Conservation (phyloP, 2,329 filamentous ascomycete species). For the Exophiala alcalophila region DNA sequence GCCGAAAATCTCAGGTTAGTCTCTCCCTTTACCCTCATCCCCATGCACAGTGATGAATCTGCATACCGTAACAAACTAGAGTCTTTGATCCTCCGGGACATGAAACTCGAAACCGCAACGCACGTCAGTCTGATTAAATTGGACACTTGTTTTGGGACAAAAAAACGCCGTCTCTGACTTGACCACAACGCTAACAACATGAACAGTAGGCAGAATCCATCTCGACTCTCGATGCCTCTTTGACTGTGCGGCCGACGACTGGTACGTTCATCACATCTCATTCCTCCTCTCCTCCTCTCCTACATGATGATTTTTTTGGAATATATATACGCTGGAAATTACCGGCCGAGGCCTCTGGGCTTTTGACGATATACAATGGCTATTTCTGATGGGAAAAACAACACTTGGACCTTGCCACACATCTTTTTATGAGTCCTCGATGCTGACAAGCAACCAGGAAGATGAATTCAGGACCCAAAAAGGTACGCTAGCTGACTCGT, state of each 20-base stretch:
- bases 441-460: too few species aligned
- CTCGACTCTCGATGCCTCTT: not conserved
- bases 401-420: not conserved
- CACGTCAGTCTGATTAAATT: constrained; percentile 94
- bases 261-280: constrained; percentile 1
- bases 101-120: constrained; percentile 74
- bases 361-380: constrained; percentile 81
- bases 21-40: not conserved
- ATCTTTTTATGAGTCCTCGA: too few species aligned
- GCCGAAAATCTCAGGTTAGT: constrained; percentile 7
- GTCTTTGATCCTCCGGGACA: constrained; percentile 84
- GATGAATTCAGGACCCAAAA: too few species aligned
- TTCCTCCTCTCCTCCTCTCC: constrained; percentile 32
- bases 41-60: constrained; percentile 28
- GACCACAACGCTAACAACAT: too few species aligned
- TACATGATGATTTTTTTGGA: constrained; percentile 60
- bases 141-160: too few species aligned
- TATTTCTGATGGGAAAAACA: constrained; percentile 64
- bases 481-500: constrained; percentile 6
- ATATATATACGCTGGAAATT: constrained; percentile 85
- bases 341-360: constrained; percentile 75
- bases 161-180: too few species aligned
- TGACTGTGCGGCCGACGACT: not conserved
- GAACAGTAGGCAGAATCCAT: not conserved
- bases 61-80: constrained; percentile 67